These are phyloP conservation scores for Citrus sinensis DNA, from an alignment of 345 rosid genomes.

Conservation along the genomic window DNA sequence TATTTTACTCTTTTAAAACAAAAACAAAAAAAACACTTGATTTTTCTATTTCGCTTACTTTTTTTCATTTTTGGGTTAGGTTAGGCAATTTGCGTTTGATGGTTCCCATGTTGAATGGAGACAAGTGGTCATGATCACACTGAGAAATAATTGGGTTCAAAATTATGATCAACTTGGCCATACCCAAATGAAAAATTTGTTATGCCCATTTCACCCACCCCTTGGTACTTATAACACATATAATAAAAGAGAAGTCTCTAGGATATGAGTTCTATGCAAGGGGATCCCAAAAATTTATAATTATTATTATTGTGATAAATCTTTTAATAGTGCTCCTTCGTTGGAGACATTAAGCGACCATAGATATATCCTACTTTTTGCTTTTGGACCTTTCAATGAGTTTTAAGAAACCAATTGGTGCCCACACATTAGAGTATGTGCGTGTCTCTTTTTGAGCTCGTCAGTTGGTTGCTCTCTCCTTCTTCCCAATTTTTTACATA, in stretches of 20 bases:
- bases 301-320: background rate
- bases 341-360: background rate
- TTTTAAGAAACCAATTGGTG: background rate
- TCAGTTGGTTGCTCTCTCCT: background rate
- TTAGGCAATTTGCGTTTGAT: conserved; percentile 1
- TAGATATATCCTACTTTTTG: background rate
- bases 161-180: background rate
- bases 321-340: background rate
- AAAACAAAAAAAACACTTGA: background rate
- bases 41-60: background rate
- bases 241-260: background rate
- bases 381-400: background rate
- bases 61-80: background rate
- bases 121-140: background rate
- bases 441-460: background rate
- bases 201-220: background rate
- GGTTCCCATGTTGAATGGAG: conserved; percentile 2
- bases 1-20: too few relatives aligned
- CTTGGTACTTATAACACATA: background rate
- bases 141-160: background rate
- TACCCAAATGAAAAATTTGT: background rate
- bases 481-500: background rate
- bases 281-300: background rate
- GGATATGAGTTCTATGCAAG: background rate
- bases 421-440: background rate